phyloP scores from a whole-genome alignment of 768 basidiomycete genomes.

The Lanmaoa rubissima region DNA sequence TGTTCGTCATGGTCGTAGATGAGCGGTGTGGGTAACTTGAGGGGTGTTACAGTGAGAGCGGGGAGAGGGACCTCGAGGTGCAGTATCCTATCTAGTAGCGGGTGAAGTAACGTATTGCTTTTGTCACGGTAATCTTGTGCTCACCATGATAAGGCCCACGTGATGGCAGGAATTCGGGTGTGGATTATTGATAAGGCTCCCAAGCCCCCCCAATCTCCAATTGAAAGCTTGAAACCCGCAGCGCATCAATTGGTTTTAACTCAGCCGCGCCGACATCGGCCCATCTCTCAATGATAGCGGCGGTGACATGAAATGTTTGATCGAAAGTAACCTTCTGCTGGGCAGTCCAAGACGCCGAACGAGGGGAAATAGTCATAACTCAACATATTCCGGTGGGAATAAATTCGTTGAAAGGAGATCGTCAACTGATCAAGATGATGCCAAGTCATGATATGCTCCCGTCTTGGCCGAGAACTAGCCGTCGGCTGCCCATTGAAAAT shows the following conservation, averaged over 20 bases:
- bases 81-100: not conserved
- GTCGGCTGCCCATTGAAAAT: no score
- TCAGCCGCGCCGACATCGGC: not conserved
- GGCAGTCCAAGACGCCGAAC: not conserved
- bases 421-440: no score
- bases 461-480: no score
- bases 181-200: no score
- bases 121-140: not conserved
- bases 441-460: no score
- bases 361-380: not conserved
- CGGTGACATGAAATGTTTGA: not conserved
- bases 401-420: not conserved
- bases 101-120: not conserved
- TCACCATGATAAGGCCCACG: not conserved
- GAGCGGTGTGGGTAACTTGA: not conserved
- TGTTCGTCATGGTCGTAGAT: conserved; percentile 14
- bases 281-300: not conserved
- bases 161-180: no score
- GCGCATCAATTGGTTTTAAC: no score
- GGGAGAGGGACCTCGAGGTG: not conserved
- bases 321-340: not conserved
- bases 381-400: no score
- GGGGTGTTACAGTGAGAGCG: not conserved
- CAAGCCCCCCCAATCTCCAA: no score
- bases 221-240: no score